These are phyloP conservation scores for Cryptococcus floricola DNA, from an alignment of 1,284 basidiomycete genomes.

Conservation along the genomic window DNA sequence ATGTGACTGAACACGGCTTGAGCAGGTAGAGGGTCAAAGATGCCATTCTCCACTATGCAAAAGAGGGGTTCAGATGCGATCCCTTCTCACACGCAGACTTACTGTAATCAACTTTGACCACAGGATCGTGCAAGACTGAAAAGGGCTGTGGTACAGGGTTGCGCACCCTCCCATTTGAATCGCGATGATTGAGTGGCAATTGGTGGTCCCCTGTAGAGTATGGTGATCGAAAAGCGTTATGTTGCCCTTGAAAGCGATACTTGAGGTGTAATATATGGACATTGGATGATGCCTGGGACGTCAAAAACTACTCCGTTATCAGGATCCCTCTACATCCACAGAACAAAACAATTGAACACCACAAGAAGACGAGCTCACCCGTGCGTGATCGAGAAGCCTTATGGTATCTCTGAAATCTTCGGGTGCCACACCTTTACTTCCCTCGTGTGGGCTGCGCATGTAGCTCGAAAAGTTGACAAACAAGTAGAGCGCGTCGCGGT, in stretches of 20 bases:
- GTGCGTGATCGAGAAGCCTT: conserved; percentile 38
- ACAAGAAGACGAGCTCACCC: conserved; percentile 24
- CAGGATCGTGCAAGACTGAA: conserved; percentile 36
- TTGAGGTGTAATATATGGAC: conserved; percentile 41
- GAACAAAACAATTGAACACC: not conserved
- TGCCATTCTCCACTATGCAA: conserved; percentile 31
- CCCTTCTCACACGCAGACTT: conserved; percentile 11
- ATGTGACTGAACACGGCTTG: conserved; percentile 41
- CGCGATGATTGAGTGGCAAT: conserved; percentile 19
- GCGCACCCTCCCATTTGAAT: conserved; percentile 13
- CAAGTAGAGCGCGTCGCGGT: conserved; percentile 36
- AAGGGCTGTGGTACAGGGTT: conserved; percentile 40
- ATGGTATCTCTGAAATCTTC: conserved; percentile 37
- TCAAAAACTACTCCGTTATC: conserved; percentile 10
- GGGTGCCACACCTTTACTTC: conserved; percentile 24
- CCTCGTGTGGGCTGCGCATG: conserved; percentile 40
- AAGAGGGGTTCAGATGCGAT: not conserved
- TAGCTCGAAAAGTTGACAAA: conserved; percentile 43
- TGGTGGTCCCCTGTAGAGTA: conserved; percentile 17
- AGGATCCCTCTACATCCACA: not conserved
- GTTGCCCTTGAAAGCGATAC: conserved; percentile 33
- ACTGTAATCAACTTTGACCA: conserved; percentile 44
- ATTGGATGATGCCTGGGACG: conserved; percentile 18
- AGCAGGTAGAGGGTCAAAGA: conserved; percentile 39
- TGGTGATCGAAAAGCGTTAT: conserved; percentile 11